Evolutionary conservation across 1,139 yeast genomes (phyloP).

Genomic region (Blastobotrys aristatus): DNA sequence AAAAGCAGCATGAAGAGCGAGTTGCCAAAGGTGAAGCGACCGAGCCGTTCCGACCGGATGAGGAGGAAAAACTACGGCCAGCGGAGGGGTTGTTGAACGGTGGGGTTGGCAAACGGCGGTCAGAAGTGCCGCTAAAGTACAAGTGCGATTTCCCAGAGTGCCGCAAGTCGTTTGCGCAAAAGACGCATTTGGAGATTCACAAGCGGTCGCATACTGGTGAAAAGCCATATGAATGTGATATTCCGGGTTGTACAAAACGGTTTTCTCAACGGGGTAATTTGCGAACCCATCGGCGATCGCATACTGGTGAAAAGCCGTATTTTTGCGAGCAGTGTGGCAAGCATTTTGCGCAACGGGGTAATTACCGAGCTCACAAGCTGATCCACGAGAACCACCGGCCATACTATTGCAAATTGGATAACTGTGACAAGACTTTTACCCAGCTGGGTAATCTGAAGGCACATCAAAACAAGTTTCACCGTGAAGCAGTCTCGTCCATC

Average conservation of each 20-base stretch:
- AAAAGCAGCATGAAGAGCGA: slow-evolving; percentile 57
- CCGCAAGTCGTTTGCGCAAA: slow-evolving; percentile 81
- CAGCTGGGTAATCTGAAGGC: slow-evolving; percentile 91
- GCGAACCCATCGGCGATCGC: slow-evolving; percentile 75
- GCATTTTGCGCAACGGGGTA: slow-evolving; percentile 88
- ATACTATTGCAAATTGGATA: slow-evolving; percentile 70
- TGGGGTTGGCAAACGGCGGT: slow-evolving; percentile 68
- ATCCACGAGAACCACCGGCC: slow-evolving; percentile 82
- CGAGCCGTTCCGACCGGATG: slow-evolving; percentile 26
- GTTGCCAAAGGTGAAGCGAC: slow-evolving; percentile 26
- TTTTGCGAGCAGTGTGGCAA: slow-evolving; percentile 68
- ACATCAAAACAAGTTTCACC: slow-evolving; percentile 87
- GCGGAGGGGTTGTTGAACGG: slow-evolving; percentile 68
- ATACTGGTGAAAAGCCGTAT: slow-evolving; percentile 88
- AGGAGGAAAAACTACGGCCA: slow-evolving; percentile 44
- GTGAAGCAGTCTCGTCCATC: slow-evolving; percentile 58
- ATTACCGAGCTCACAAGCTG: slow-evolving; percentile 71
- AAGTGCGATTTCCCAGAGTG: slow-evolving; percentile 62
- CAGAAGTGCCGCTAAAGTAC: slow-evolving; percentile 34
- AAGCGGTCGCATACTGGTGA: slow-evolving; percentile 79
- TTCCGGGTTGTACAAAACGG: slow-evolving; percentile 58
- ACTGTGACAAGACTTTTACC: slow-evolving; percentile 79
- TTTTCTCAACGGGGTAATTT: slow-evolving; percentile 93
- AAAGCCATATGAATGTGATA: slow-evolving; percentile 60
- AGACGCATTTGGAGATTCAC: slow-evolving; percentile 88